These are phyloP conservation scores for Cajanus cajan DNA, from an alignment of 306 rosid species.

Conservation along the genomic window DNA sequence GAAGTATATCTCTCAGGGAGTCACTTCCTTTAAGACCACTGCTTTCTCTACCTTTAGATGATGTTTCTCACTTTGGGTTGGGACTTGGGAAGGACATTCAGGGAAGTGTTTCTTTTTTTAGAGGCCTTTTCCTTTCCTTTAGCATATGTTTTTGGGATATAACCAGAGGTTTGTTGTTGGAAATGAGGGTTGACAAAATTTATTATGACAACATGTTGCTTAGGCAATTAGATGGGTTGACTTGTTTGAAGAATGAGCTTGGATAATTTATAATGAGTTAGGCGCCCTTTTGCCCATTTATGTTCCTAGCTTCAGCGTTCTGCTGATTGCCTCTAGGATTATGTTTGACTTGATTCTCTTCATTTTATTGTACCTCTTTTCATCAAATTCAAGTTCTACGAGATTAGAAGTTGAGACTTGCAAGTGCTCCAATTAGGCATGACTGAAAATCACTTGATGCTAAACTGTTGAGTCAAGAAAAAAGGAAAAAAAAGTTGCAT, in stretches of 20 bases:
- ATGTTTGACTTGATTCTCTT: slow-evolving; percentile 8
- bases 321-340: slow-evolving; percentile 11
- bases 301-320: slow-evolving; percentile 11
- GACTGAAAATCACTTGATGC: background rate
- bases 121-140: slow-evolving; percentile 7
- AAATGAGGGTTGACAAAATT: background rate
- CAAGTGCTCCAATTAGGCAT: slow-evolving; percentile 8
- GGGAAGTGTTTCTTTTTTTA: background rate
- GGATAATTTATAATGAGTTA: slow-evolving; percentile 11
- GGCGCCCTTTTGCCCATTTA: slow-evolving; percentile 10
- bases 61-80: slow-evolving; percentile 1
- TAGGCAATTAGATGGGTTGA: background rate
- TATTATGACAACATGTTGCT: background rate
- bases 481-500: background rate
- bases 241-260: background rate
- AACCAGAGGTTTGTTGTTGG: background rate
- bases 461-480: background rate
- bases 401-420: slow-evolving; percentile 17
- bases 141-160: background rate
- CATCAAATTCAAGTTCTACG: slow-evolving; percentile 5
- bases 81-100: background rate
- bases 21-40: slow-evolving; percentile 10
- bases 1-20: slow-evolving; percentile 14
- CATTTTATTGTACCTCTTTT: slow-evolving; percentile 12
- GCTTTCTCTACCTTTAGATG: background rate